Evolutionary conservation across 768 basidiomycete genomes (phyloP).

Genomic region (Lanmaoa pseudosensibilis): DNA sequence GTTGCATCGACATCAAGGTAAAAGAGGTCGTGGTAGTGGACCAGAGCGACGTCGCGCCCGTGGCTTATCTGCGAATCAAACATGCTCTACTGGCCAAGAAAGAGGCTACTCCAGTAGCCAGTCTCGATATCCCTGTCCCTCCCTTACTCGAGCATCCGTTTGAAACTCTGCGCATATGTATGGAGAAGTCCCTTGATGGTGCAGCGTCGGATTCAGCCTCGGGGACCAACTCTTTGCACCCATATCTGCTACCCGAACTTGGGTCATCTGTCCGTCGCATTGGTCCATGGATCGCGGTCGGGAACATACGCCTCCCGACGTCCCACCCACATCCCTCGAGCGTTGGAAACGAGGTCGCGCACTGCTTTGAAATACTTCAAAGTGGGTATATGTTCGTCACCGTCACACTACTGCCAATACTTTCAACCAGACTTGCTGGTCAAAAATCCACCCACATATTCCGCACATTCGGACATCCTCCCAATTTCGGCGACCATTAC

Average conservation of each 20-base stretch:
- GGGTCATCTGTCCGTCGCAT: constrained; percentile 26
- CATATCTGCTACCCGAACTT: not conserved
- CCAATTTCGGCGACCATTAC: constrained; percentile 60
- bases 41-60: constrained; percentile 82
- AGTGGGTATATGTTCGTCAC: constrained; percentile 41
- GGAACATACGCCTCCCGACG: constrained; percentile 45
- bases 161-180: constrained; percentile 1
- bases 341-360: constrained; percentile 68
- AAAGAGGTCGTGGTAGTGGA: constrained; percentile 75
- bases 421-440: constrained; percentile 50
- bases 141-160: constrained; percentile 45
- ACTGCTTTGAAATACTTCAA: constrained; percentile 65
- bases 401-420: not conserved
- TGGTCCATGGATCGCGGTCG: constrained; percentile 70
- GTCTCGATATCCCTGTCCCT: constrained; percentile 41
- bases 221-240: not conserved
- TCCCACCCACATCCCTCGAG: constrained; percentile 47
- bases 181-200: constrained; percentile 15
- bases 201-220: not conserved
- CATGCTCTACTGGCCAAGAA: constrained; percentile 65
- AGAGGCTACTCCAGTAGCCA: not conserved
- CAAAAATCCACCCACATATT: constrained; percentile 38
- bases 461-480: constrained; percentile 29
- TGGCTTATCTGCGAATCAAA: constrained; percentile 86
- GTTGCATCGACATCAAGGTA: constrained; percentile 64